Evolutionary conservation across 1,139 yeast genomes (phyloP).

Genomic region (Pichia sp.): DNA sequence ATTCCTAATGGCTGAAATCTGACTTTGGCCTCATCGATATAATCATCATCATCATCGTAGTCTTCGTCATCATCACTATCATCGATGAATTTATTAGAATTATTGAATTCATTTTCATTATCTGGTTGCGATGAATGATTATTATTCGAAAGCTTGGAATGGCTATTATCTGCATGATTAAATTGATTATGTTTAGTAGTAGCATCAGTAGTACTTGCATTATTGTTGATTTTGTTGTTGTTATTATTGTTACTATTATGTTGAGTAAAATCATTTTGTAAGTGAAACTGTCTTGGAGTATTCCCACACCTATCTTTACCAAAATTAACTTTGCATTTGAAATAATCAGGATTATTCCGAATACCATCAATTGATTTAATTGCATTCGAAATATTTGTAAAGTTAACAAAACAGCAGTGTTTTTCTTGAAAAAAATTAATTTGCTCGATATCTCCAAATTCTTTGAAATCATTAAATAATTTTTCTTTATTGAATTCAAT

Average conservation of each 20-base stretch:
- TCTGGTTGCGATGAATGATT: neutral
- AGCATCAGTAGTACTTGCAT: neutral
- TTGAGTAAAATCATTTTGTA: constrained; percentile 2
- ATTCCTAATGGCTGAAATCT: constrained; percentile 19
- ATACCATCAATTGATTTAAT: constrained; percentile 72
- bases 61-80: constrained; percentile 8
- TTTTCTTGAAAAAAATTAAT: constrained; percentile 68
- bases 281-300: constrained; percentile 45
- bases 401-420: constrained; percentile 76
- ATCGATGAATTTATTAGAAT: neutral
- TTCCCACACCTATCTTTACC: constrained; percentile 86
- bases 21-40: constrained; percentile 15
- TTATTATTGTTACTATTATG: neutral
- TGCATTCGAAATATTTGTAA: constrained; percentile 69
- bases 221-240: neutral
- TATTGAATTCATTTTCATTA: neutral
- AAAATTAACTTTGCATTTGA: constrained; percentile 56
- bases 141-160: neutral
- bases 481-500: constrained; percentile 41
- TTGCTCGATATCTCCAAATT: constrained; percentile 77
- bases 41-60: constrained; percentile 14
- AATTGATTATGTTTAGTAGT: neutral
- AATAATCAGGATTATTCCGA: constrained; percentile 48
- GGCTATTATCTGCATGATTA: neutral
- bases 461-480: constrained; percentile 57